Percentiles rank a stretch among this genome's conserved stretches.
phyloP scores from a whole-genome alignment of 768 basidiomycete species.

The Clitopilus hobsonii region DNA sequence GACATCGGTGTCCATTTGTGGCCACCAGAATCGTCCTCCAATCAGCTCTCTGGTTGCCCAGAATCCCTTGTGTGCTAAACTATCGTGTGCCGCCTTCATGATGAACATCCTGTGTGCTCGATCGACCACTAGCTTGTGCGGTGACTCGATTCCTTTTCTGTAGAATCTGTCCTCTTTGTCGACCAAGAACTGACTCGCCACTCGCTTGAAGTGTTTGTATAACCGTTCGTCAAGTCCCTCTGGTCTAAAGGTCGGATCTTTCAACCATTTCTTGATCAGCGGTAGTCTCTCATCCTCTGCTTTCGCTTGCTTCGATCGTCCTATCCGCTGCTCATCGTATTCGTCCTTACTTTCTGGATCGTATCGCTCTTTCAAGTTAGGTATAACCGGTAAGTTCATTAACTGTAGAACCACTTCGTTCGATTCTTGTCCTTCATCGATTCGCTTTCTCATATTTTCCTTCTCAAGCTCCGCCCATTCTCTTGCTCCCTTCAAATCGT shows the following conservation, averaged over 20 bases:
- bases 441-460: no score
- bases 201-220: not conserved
- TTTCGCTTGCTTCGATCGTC: no score
- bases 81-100: conserved; percentile 4
- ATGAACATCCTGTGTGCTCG: not conserved
- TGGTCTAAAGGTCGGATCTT: not conserved
- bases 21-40: conserved; percentile 22
- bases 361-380: no score
- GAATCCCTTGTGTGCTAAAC: conserved; percentile 16
- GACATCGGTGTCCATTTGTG: conserved; percentile 19
- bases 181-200: not conserved
- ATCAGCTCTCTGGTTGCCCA: conserved; percentile 8
- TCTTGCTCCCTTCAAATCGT: no score
- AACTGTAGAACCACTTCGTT: no score
- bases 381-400: no score
- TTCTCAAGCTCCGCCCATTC: conserved; percentile 13
- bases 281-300: not conserved
- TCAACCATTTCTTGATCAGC: not conserved
- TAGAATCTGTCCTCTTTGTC: not conserved
- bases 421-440: no score
- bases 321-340: no score
- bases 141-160: not conserved
- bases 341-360: no score
- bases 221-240: not conserved
- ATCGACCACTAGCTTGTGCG: not conserved